These are phyloP conservation scores for Phyllosticta ampelicida DNA, from an alignment of 2,329 filamentous ascomycete genomes.

Conservation along the genomic window DNA sequence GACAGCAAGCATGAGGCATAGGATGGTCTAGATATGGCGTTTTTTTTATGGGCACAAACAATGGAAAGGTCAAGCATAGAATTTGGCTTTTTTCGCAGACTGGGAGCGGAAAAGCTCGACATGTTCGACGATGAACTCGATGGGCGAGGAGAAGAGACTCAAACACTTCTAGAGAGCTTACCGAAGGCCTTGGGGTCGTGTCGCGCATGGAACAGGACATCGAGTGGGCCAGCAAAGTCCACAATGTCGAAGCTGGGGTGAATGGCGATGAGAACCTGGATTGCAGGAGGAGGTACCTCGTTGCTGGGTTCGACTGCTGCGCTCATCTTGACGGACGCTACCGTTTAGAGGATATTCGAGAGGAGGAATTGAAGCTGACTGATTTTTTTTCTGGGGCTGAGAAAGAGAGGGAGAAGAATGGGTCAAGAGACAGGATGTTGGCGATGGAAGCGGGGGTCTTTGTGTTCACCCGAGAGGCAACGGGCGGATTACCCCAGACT, in stretches of 20 bases:
- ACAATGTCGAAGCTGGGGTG: conserved; percentile 46
- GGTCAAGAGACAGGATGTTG: neutral
- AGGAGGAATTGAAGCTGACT: neutral
- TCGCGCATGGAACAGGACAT: conserved; percentile 44
- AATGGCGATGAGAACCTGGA: conserved; percentile 52
- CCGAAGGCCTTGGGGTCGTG: conserved; percentile 44
- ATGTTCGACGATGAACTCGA: neutral
- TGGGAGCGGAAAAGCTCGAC: neutral
- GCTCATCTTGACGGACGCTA: conserved; percentile 32
- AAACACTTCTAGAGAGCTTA: conserved; percentile 18
- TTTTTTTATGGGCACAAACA: neutral
- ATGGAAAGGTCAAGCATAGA: conserved; percentile 1
- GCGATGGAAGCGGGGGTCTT: neutral
- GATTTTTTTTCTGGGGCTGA: neutral
- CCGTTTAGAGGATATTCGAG: neutral
- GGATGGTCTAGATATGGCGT: neutral
- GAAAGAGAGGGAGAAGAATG: neutral
- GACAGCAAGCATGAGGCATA: neutral
- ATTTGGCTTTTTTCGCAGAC: neutral
- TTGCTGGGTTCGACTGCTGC: conserved; percentile 31
- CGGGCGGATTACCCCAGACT: neutral
- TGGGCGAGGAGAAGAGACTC: neutral
- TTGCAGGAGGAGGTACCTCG: conserved; percentile 29
- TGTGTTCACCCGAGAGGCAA: neutral
- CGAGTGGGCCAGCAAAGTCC: conserved; percentile 48